phyloP scores from a whole-genome alignment of 2,329 filamentous ascomycete genomes.

The Alternaria arborescens region DNA sequence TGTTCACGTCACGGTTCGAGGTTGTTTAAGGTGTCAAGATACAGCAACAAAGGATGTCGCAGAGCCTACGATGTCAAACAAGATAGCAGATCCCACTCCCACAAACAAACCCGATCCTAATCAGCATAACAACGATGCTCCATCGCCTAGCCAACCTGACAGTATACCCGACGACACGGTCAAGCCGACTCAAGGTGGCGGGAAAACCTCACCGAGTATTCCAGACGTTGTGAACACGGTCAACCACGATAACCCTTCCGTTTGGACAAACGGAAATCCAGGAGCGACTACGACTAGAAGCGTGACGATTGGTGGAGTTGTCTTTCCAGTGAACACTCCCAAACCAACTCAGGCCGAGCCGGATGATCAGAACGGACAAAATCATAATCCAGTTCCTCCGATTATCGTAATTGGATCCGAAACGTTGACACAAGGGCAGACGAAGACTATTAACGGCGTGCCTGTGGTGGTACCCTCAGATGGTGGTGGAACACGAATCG shows the following conservation, averaged over 20 bases:
- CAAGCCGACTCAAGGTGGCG: slow-evolving; percentile 10
- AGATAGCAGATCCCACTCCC: slow-evolving; percentile 1
- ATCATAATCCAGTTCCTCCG: slow-evolving; percentile 10
- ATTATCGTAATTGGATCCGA: slow-evolving; percentile 36
- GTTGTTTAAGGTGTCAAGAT: slow-evolving; percentile 34
- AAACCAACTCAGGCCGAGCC: slow-evolving; percentile 18
- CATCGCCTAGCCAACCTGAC: slow-evolving; percentile 1
- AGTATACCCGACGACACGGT: background rate
- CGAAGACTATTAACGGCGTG: slow-evolving; percentile 43
- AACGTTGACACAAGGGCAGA: slow-evolving; percentile 44
- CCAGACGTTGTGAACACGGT: slow-evolving; percentile 1
- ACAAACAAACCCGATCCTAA: background rate
- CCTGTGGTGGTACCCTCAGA: slow-evolving; percentile 36
- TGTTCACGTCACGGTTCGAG: slow-evolving; percentile 36
- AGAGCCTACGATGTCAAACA: slow-evolving; percentile 1
- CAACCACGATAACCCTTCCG: slow-evolving; percentile 5
- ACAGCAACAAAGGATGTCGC: background rate
- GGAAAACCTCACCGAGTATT: slow-evolving; percentile 13
- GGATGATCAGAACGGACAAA: slow-evolving; percentile 11
- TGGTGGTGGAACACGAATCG: slow-evolving; percentile 32
- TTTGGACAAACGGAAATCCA: slow-evolving; percentile 2
- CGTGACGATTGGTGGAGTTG: slow-evolving; percentile 35
- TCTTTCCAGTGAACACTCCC: slow-evolving; percentile 26
- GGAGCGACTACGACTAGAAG: slow-evolving; percentile 4
- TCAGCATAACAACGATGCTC: slow-evolving; percentile 1